phyloP scores from a whole-genome alignment of 495 filamentous ascomycete genomes.

The Jackrogersella minutella region DNA sequence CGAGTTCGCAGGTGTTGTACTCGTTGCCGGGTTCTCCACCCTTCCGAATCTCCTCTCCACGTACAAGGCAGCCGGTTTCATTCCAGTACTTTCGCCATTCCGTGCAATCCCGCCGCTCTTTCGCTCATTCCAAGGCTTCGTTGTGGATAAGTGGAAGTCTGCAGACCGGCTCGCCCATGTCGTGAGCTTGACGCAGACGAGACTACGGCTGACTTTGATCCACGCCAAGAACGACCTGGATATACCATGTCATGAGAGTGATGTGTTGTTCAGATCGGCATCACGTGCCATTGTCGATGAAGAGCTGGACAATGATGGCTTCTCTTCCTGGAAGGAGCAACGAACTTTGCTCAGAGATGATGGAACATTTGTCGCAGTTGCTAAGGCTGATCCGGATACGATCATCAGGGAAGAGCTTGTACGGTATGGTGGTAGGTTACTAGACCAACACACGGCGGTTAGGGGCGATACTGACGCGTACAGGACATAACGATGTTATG shows the following conservation, averaged over 20 bases:
- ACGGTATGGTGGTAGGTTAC: slow-evolving; percentile 62
- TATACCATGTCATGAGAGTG: slow-evolving; percentile 72
- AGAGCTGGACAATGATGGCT: slow-evolving; percentile 37
- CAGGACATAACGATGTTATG: slow-evolving; percentile 68
- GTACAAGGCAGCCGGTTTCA: slow-evolving; percentile 71
- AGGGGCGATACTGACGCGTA: slow-evolving; percentile 23
- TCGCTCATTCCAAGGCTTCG: slow-evolving; percentile 46
- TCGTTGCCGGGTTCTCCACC: slow-evolving; percentile 81
- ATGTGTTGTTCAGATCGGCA: slow-evolving; percentile 61
- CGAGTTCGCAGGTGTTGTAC: slow-evolving; percentile 74
- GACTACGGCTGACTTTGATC: slow-evolving; percentile 72
- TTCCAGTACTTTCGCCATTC: slow-evolving; percentile 83
- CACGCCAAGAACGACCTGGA: slow-evolving; percentile 80
- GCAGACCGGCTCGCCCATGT: slow-evolving; percentile 54
- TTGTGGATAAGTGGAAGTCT: slow-evolving; percentile 64
- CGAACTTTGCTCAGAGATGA: slow-evolving; percentile 50
- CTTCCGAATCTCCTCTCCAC: slow-evolving; percentile 71
- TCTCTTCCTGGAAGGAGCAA: slow-evolving; percentile 52
- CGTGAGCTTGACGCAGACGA: slow-evolving; percentile 57
- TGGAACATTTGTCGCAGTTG: slow-evolving; percentile 52
- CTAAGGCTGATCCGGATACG: slow-evolving; percentile 49
- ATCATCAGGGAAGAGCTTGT: slow-evolving; percentile 62
- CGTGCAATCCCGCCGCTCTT: slow-evolving; percentile 54
- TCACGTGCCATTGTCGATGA: slow-evolving; percentile 58
- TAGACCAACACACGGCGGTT: neutral